phyloP scores from a whole-genome alignment of 2,329 filamentous ascomycete species.

The Trichoderma oligosporum region DNA sequence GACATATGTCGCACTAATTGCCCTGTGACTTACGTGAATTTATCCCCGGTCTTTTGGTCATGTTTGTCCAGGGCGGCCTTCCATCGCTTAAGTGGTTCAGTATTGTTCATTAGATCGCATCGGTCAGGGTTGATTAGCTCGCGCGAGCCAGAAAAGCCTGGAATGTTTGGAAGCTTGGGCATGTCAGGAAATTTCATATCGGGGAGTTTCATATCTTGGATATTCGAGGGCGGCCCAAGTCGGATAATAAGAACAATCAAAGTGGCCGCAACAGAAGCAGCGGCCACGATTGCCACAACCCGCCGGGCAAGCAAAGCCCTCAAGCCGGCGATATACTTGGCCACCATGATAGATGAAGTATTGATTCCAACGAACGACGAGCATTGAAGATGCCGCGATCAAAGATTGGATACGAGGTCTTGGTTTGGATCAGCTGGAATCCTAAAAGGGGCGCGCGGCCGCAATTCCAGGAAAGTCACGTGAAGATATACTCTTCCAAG shows the following conservation, averaged over 20 bases:
- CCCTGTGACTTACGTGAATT: slow-evolving; percentile 27
- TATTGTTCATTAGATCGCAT: slow-evolving; percentile 15
- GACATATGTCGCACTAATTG: neutral
- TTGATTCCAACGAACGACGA: slow-evolving; percentile 6
- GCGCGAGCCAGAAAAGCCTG: neutral
- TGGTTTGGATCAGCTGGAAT: neutral
- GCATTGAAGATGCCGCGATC: slow-evolving; percentile 1
- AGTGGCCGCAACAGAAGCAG: slow-evolving; percentile 10
- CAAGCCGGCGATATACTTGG: slow-evolving; percentile 17
- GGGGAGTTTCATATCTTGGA: slow-evolving; percentile 5
- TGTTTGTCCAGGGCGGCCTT: slow-evolving; percentile 30
- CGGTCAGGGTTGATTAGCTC: neutral
- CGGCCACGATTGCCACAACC: slow-evolving; percentile 14
- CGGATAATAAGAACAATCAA: slow-evolving; percentile 15
- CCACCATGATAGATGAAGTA: slow-evolving; percentile 12
- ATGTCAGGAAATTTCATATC: slow-evolving; percentile 16
- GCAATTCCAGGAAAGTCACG: slow-evolving; percentile 9
- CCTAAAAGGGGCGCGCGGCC: slow-evolving; percentile 9
- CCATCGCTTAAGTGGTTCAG: slow-evolving; percentile 9
- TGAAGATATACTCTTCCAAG: neutral
- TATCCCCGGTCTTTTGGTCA: slow-evolving; percentile 36
- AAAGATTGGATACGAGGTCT: slow-evolving; percentile 1
- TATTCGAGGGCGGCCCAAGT: slow-evolving; percentile 6
- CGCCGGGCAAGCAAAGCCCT: slow-evolving; percentile 11
- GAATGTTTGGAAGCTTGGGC: slow-evolving; percentile 4